A percentile compares a stretch with the other conserved stretches of the same genome.
Evolutionary conservation across 2,329 filamentous ascomycete genomes (phyloP).

Genomic region (Ceratocystis variospora): DNA sequence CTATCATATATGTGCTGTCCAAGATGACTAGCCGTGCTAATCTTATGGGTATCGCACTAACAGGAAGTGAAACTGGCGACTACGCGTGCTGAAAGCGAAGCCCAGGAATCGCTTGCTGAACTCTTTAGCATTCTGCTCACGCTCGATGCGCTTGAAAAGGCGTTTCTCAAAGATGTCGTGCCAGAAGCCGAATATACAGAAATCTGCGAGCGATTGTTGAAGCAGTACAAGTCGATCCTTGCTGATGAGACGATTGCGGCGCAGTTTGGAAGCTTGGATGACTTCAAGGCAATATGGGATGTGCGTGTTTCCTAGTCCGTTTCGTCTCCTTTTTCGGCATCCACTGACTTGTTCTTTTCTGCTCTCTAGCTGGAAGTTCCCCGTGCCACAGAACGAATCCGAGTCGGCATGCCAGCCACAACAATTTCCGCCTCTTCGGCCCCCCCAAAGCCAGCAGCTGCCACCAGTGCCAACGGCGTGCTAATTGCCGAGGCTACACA

Average conservation of each 20-base stretch:
- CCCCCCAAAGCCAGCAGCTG: conserved; percentile 29
- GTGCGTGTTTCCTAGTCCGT: conserved; percentile 39
- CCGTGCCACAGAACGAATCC: conserved; percentile 79
- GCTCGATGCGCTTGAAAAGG: conserved; percentile 87
- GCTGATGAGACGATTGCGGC: conserved; percentile 81
- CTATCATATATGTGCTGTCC: not conserved
- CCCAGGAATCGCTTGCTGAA: conserved; percentile 91
- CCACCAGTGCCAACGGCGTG: conserved; percentile 41
- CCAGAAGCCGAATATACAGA: conserved; percentile 88
- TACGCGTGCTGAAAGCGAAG: conserved; percentile 74
- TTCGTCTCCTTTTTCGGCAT: not conserved
- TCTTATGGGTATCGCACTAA: not conserved
- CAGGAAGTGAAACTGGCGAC: conserved; percentile 88
- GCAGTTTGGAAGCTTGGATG: conserved; percentile 76
- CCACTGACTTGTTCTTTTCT: not conserved
- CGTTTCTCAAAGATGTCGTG: conserved; percentile 90
- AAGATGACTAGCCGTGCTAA: not conserved
- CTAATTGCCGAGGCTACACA: conserved; percentile 85
- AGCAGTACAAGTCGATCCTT: conserved; percentile 92
- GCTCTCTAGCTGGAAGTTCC: conserved; percentile 72
- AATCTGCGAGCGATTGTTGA: conserved; percentile 81
- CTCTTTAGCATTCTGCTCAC: conserved; percentile 97
- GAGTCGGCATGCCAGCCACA: conserved; percentile 84
- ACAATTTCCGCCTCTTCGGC: conserved; percentile 44
- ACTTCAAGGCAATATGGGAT: conserved; percentile 85